A percentile compares a stretch with the other conserved stretches of the same genome.
Conservation (phyloP, 106 monocot genomes). For the Agapanthus africanus region DNA sequence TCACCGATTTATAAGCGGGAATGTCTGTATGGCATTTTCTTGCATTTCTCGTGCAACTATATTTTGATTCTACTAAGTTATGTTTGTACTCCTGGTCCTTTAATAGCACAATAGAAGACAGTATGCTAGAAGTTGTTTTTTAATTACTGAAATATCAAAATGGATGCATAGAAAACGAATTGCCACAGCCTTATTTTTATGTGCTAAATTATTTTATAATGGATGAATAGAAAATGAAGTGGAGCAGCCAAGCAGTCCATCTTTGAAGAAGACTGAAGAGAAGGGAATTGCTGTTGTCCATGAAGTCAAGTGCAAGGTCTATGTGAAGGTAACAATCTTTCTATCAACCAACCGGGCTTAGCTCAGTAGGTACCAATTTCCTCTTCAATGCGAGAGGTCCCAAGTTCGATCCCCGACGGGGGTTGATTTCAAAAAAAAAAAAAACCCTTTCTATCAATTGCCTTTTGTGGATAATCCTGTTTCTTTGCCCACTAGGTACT, state of each 20-base stretch:
- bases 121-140: too few relatives aligned
- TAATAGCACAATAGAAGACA: not conserved
- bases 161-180: too few relatives aligned
- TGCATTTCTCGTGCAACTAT: not conserved
- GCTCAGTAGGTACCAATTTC: constrained; percentile 63
- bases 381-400: too few relatives aligned
- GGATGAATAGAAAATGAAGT: constrained; percentile 36
- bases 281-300: constrained; percentile 72
- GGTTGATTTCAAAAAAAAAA: too few relatives aligned
- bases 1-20: not conserved
- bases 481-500: not conserved
- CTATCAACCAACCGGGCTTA: too few relatives aligned
- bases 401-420: too few relatives aligned
- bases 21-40: not conserved
- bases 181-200: not conserved
- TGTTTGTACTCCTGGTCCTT: not conserved
- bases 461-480: not conserved
- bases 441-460: not conserved
- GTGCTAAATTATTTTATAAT: constrained; percentile 6
- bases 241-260: constrained; percentile 84
- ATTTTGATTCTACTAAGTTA: not conserved
- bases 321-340: constrained; percentile 72
- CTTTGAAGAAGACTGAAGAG: constrained; percentile 81
- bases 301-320: constrained; percentile 98
- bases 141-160: too few relatives aligned